Evolutionary conservation across 768 basidiomycete species (phyloP), one percentile per base, ranked within the genome.

Genomic region (Phanerochaete carnosa): DNA sequence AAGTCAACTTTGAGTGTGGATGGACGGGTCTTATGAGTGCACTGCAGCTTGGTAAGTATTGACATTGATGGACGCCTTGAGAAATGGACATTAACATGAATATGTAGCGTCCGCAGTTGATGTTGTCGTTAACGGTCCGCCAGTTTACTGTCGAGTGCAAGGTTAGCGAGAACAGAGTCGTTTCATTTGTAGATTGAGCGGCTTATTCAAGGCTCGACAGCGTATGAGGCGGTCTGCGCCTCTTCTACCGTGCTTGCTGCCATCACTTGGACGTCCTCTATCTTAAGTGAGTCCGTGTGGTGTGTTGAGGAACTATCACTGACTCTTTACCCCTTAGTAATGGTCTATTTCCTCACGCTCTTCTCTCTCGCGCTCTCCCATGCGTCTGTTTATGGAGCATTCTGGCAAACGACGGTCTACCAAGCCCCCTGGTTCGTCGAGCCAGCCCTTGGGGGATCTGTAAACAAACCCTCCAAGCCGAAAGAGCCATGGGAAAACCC

Each of bases 401-500:
- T 90, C 57, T 90, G 87, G 87, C 71, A 53, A 29, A 74, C 74
- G 45, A 76, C 80, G 11, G 70, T 89, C 33, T 80, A 81, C 61
- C 68, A 74, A 15, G 74, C 88, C 22, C 77, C 79, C 16, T 90
- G 89, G 89, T 90, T 87, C 67, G 45, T 68, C 59, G 60, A 56
- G 2, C 55, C 39, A 19, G 26, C 47, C 16, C 15, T 29, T n/a
- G 29, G 55, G 25, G 52, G 64, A 29, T n/a, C 43, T 2, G 50
- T 57, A 6, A 33, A 6, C 57, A 43, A 15, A 13, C 13, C 22
- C 56, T 45, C 53, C 25, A 15, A 23, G n/a, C 53, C 53, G 7
- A 33, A 28, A 25, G 43, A 25, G 5, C 49, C 58, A 26, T 62
- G 53, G 23, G 62, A 63, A 43, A 64, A 64, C 37, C 55, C 63